Base-by-base conservation (phyloP, 2,329 filamentous ascomycete species). In the Chaetomium sp. region DNA sequence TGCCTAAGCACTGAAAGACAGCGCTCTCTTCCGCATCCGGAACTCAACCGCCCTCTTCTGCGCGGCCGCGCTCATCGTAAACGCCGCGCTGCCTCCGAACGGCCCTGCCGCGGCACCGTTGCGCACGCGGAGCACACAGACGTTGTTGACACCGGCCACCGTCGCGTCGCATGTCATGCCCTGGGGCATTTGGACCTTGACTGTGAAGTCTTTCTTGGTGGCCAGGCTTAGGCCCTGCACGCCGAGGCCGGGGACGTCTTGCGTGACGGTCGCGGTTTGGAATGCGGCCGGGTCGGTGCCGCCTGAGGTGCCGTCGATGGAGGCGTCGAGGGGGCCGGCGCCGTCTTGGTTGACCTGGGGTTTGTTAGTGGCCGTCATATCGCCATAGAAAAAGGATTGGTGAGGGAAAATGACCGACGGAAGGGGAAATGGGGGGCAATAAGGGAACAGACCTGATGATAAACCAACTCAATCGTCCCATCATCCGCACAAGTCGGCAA, bases 31-130 rank as follows among this genome's bases (percentile, higher is more conserved):
- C 67, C 66, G 69, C 61, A 70, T 50, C 55, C 69, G 69, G 70
- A 79, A 84, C 65, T 79, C 80, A 55, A 86, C 71, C 41, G 83
- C 81, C 48, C 83, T 75, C 80, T 85, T 86, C 71, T 78, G 75
- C 14, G 79, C 79, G 12, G 75, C 74, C 11, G 77, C 54, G 54
- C 74, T 76, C 76, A 85, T 81, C 0, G 82, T 86, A 69, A 87
- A 87, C 36, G 82, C 84, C 36, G 77, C 82, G 11, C 80, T 82
- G 52, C 84, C 84, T 65, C 85, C 84, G 60, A 88, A 87, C 27
- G 85, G 84, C 5, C 84, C 84, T 8, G 84, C 82, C 14, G 76
- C 70, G 10, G 84, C 80, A 3, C 69, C 64, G 72, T 88, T 88
- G 66, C 81, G 78, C 55, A 87, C 73, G 56, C 83, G 79, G 36